Evolutionary conservation across 257 asterid species (phyloP).

Genomic region (Solanum sitiens): DNA sequence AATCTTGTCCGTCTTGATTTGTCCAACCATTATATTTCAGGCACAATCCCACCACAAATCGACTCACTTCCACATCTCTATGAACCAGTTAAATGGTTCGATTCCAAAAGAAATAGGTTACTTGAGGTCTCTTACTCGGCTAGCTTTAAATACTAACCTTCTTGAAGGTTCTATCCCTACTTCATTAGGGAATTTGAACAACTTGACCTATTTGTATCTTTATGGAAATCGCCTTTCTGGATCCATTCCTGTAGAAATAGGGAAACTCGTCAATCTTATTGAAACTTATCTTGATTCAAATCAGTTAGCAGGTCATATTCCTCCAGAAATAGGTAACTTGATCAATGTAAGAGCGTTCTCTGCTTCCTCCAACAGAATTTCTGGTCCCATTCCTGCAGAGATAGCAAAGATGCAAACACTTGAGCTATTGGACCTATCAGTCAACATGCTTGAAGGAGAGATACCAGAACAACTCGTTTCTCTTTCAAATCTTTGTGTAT

Average conservation of each 20-base stretch:
- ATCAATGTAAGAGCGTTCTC: not conserved
- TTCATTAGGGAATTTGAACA: not conserved
- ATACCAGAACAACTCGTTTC: not conserved
- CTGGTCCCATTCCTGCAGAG: not conserved
- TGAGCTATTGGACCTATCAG: not conserved
- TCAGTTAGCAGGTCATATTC: not conserved
- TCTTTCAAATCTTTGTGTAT: not conserved
- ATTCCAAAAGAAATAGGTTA: not conserved
- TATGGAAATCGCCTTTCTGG: not conserved
- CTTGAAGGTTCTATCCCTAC: not conserved
- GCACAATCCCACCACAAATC: not conserved
- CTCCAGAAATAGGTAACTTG: not conserved
- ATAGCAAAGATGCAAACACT: not conserved
- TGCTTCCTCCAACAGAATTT: not conserved
- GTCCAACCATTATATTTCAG: not conserved
- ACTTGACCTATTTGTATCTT: not conserved
- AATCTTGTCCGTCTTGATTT: not conserved
- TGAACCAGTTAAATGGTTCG: not conserved
- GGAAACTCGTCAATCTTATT: not conserved
- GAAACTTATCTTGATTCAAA: not conserved
- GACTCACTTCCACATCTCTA: not conserved
- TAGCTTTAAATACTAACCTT: not conserved
- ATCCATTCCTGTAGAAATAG: not conserved
- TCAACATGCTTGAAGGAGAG: not conserved
- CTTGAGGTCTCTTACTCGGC: not conserved